phyloP scores from a whole-genome alignment of 2,329 filamentous ascomycete genomes.

The Scleromitrula shiraiana region DNA sequence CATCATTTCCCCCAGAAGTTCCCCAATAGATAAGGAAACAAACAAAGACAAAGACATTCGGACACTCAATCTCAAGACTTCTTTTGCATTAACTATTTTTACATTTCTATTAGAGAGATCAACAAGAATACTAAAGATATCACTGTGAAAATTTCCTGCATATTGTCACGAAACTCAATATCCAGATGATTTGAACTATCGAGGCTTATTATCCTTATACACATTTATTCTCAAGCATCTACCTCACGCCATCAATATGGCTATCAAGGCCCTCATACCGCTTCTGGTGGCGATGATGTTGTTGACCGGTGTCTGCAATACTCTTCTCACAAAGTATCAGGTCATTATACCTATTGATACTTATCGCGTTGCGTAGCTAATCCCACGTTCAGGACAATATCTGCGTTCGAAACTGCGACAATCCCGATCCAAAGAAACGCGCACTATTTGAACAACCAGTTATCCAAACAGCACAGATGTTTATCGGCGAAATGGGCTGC shows the following conservation, averaged over 20 bases:
- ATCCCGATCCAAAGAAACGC: constrained; percentile 55
- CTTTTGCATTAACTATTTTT: not conserved
- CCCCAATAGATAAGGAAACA: not conserved
- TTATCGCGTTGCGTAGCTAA: constrained; percentile 12
- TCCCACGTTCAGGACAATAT: constrained; percentile 67
- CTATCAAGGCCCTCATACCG: constrained; percentile 48
- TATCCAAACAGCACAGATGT: constrained; percentile 96
- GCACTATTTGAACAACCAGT: constrained; percentile 88
- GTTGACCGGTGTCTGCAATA: constrained; percentile 92
- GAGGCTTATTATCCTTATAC: not conserved
- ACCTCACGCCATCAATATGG: constrained; percentile 4
- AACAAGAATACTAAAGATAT: too few species aligned
- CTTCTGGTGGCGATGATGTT: constrained; percentile 95
- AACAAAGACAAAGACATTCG: not conserved
- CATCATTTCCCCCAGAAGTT: not conserved
- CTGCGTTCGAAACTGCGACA: constrained; percentile 85
- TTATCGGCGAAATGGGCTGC: constrained; percentile 90
- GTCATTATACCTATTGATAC: constrained; percentile 38
- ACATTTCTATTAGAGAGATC: not conserved
- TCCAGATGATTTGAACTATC: too few species aligned
- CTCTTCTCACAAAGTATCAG: constrained; percentile 92
- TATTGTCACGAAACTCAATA: not conserved
- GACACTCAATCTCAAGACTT: not conserved
- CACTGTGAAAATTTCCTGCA: not conserved
- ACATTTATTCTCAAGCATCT: not conserved